Evolutionary conservation across 176 grass and related monocot species (phyloP).

Genomic region (Carex scoparia): DNA sequence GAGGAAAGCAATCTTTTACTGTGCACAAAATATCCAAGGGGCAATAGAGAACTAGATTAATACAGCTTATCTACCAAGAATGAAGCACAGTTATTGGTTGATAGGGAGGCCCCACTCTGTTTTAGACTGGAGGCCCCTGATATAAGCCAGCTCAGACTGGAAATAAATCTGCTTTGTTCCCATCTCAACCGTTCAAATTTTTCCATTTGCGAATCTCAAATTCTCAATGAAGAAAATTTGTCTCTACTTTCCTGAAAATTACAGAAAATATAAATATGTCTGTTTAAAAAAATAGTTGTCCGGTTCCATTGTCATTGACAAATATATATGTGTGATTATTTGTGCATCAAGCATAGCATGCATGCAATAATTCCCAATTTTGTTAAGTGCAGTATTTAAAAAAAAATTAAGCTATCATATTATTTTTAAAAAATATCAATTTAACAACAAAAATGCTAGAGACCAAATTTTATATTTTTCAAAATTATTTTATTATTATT

Average conservation of each 20-base stretch:
- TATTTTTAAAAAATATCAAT: too few species aligned
- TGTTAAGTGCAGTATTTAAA: too few species aligned
- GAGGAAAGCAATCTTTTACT: background rate
- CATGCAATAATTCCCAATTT: background rate
- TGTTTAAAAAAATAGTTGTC: background rate
- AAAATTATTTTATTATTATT: too few species aligned
- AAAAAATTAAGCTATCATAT: too few species aligned
- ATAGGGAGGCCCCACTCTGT: background rate
- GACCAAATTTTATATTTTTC: too few species aligned
- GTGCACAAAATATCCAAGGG: background rate
- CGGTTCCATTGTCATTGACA: background rate
- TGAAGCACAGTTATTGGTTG: background rate
- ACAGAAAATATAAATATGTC: background rate
- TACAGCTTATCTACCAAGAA: slow-evolving; percentile 11
- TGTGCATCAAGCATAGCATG: background rate
- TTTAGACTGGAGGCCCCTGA: background rate
- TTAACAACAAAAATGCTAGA: too few species aligned
- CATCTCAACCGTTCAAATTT: too few species aligned
- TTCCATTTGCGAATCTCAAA: too few species aligned
- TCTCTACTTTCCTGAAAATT: background rate
- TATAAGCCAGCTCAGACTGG: too few species aligned
- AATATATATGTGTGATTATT: background rate
- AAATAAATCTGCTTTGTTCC: too few species aligned
- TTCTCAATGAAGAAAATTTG: background rate
- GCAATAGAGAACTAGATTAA: background rate